Evolutionary conservation across 2,329 filamentous ascomycete genomes (phyloP).

Genomic region (Aspergillus clavatus): DNA sequence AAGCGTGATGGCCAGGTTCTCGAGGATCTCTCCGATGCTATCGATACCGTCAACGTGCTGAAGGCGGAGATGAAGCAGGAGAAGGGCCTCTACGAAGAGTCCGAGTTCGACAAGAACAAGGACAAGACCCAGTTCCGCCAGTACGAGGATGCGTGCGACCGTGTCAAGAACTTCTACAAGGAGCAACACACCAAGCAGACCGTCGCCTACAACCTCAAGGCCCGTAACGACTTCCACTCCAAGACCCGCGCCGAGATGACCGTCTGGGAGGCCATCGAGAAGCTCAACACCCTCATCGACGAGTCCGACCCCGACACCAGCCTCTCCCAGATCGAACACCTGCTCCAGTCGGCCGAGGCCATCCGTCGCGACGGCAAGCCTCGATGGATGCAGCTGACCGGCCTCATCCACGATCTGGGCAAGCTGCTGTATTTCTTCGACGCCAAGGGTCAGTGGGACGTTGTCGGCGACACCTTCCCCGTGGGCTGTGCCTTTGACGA

Average conservation of each 20-base stretch:
- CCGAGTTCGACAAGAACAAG: conserved; percentile 68
- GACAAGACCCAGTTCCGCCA: conserved; percentile 78
- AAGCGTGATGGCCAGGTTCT: conserved; percentile 53
- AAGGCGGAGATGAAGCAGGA: conserved; percentile 51
- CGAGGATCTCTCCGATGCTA: conserved; percentile 55
- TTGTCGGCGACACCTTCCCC: conserved; percentile 62
- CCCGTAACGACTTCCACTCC: conserved; percentile 65
- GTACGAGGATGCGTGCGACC: conserved; percentile 76
- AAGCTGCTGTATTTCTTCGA: conserved; percentile 54
- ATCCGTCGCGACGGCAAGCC: conserved; percentile 67
- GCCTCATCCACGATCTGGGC: conserved; percentile 45
- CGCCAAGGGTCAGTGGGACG: conserved; percentile 87
- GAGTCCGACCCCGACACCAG: conserved; percentile 86
- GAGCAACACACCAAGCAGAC: conserved; percentile 60
- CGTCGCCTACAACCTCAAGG: conserved; percentile 71
- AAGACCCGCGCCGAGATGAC: conserved; percentile 70
- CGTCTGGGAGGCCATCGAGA: conserved; percentile 89
- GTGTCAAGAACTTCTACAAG: conserved; percentile 81
- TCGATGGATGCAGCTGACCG: conserved; percentile 46
- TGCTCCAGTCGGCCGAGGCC: conserved; percentile 82
- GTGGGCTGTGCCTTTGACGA: conserved; percentile 53
- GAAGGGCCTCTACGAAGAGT: conserved; percentile 46
- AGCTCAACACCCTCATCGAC: conserved; percentile 84
- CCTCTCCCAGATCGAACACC: conserved; percentile 82
- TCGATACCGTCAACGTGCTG: conserved; percentile 57